Conservation (phyloP, 768 basidiomycete genomes). For the Boletus fagicola region DNA sequence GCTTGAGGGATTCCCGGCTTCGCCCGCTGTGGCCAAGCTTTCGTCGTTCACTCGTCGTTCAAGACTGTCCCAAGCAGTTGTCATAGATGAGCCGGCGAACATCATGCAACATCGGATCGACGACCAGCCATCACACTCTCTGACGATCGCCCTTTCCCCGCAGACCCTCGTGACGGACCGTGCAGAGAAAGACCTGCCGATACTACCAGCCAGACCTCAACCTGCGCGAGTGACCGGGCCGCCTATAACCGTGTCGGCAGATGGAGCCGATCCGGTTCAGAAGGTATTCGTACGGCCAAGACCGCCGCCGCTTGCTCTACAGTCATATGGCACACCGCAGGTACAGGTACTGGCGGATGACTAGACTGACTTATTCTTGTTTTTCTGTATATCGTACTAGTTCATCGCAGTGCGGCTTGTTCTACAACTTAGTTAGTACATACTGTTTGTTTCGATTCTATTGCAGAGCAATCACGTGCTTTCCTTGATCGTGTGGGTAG, state of each 20-base stretch:
- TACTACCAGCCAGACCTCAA: constrained; percentile 25
- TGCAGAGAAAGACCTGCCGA: constrained; percentile 27
- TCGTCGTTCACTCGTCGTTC: constrained; percentile 1
- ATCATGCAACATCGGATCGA: neutral
- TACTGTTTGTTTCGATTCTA: neutral
- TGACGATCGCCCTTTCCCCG: constrained; percentile 23
- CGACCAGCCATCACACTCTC: constrained; percentile 12
- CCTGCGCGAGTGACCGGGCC: constrained; percentile 30
- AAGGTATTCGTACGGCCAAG: constrained; percentile 40
- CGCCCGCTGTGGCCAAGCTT: neutral
- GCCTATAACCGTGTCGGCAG: constrained; percentile 21
- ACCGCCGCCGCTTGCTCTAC: constrained; percentile 39
- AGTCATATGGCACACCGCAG: constrained; percentile 4
- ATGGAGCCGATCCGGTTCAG: constrained; percentile 16
- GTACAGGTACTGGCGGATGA: constrained; percentile 22
- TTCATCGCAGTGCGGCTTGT: constrained; percentile 5
- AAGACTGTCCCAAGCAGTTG: neutral
- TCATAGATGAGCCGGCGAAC: neutral
- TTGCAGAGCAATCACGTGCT: constrained; percentile 20
- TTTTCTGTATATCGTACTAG: neutral
- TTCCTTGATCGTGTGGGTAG: neutral
- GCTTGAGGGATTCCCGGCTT: neutral
- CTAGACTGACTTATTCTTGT: neutral
- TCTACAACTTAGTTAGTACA: neutral
- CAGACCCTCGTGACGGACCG: constrained; percentile 8